Conservation (phyloP, 2,329 filamentous ascomycete genomes). For the Purpureocillium lavendulum region DNA sequence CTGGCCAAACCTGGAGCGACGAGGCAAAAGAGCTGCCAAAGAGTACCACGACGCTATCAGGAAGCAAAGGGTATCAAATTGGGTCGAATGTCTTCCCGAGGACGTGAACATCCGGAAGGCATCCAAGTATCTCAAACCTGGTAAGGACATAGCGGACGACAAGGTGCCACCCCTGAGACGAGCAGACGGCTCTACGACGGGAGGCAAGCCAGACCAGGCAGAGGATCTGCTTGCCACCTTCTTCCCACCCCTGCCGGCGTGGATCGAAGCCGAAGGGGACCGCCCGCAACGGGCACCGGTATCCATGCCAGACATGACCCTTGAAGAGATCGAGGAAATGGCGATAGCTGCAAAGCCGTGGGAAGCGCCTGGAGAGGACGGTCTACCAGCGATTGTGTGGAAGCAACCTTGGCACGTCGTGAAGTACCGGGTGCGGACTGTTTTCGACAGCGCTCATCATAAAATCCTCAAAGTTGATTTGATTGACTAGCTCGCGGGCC, state of each 20-base stretch:
- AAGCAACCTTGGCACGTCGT: slow-evolving; percentile 6
- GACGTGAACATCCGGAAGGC: slow-evolving; percentile 10
- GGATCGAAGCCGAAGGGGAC: slow-evolving; percentile 8
- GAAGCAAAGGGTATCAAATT: slow-evolving; percentile 16
- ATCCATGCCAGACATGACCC: slow-evolving; percentile 7
- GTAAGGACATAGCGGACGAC: slow-evolving; percentile 8
- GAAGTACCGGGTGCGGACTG: not conserved
- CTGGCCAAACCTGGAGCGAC: no score
- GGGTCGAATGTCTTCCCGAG: slow-evolving; percentile 16
- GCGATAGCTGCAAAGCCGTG: slow-evolving; percentile 10
- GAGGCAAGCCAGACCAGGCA: slow-evolving; percentile 7
- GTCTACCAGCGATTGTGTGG: slow-evolving; percentile 9
- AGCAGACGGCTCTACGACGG: slow-evolving; percentile 8
- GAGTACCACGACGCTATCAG: slow-evolving; percentile 8
- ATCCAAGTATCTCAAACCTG: slow-evolving; percentile 13
- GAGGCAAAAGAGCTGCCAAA: no score
- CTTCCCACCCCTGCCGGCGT: no score
- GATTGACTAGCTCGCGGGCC: no score
- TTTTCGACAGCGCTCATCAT: no score
- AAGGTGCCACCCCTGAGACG: slow-evolving; percentile 13
- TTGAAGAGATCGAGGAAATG: slow-evolving; percentile 10
- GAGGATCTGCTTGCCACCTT: slow-evolving; percentile 8
- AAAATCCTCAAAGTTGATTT: no score
- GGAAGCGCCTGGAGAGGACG: slow-evolving; percentile 11
- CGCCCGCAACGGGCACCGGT: slow-evolving; percentile 5